Percentiles rank a stretch among this genome's conserved stretches.
Conservation (phyloP, 192 early-diverging fungal genomes). For the Mortierella hygrophila region DNA sequence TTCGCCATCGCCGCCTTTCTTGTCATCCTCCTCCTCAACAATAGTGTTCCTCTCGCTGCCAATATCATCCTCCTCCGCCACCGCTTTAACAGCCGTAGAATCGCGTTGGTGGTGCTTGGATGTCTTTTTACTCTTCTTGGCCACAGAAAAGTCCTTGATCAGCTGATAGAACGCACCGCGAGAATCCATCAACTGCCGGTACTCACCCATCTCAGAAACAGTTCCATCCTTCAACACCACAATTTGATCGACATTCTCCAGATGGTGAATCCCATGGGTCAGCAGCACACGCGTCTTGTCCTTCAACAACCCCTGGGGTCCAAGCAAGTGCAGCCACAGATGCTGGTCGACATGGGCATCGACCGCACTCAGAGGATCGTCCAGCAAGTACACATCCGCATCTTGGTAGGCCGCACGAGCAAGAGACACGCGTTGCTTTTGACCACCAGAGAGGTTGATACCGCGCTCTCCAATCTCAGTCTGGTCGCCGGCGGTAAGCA, state of each 20-base stretch:
- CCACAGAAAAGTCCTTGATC: constrained; percentile 74
- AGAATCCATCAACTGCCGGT: constrained; percentile 68
- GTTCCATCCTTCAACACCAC: constrained; percentile 76
- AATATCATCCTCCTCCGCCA: not conserved
- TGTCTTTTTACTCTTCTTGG: constrained; percentile 45
- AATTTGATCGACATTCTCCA: constrained; percentile 73
- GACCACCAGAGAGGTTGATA: constrained; percentile 76
- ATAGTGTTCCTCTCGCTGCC: constrained; percentile 3
- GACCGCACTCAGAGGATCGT: constrained; percentile 90
- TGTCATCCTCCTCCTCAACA: not conserved
- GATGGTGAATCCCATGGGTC: constrained; percentile 79
- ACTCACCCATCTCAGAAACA: constrained; percentile 74
- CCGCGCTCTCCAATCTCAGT: constrained; percentile 58
- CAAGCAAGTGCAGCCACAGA: constrained; percentile 60
- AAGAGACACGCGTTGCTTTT: constrained; percentile 86
- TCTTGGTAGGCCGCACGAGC: constrained; percentile 83
- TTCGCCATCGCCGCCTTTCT: not conserved
- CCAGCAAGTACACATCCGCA: constrained; percentile 81
- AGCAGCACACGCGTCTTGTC: constrained; percentile 82
- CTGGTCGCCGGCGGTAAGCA: constrained; percentile 40
- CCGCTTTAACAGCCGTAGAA: constrained; percentile 11
- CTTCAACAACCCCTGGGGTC: constrained; percentile 81
- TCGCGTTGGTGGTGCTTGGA: constrained; percentile 9
- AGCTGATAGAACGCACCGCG: constrained; percentile 69
- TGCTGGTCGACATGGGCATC: constrained; percentile 28